Base-by-base conservation (phyloP, 345 rosid genomes). In the Ceriops decandra region DNA sequence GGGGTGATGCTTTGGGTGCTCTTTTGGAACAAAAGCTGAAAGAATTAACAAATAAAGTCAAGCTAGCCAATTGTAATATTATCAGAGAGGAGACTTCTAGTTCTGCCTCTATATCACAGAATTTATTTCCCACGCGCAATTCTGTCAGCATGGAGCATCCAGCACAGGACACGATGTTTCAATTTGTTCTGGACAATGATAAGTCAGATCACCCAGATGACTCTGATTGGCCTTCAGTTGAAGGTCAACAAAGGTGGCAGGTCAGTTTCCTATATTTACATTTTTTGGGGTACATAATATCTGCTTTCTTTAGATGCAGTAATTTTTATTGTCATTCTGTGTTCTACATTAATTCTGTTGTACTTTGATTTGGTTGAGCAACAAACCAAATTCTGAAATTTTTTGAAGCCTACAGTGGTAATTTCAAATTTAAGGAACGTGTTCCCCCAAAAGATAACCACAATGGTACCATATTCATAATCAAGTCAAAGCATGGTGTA, bases 11-110 rank as follows among this genome's bases (percentile, higher is more conserved):
- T 65, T 77, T 85, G 84, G 86, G 85, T 79, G 70, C 52, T 74
- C 80, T 93, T 73, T 71, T 93, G 83, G 97, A 91, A 38, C 78
- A 89, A 72, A 93, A 91, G 80, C 87, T 89, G 68, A 80, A 69
- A 66, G 96, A 91, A 77, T 73, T 89, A 71, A 70, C 92, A 30
- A 74, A 81, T 71, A 85, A 80, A 80, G 72, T 91, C n/a, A 86
- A 90, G 65, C 74, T 85, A 60, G 80, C 90, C 63, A 68, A 76
- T 36, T 80, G 78, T 72, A 77, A 82, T 75, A 72, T 77, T 70
- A 72, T 81, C 77, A 70, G 63, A 70, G 88, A 85, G 61, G 84
- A 74, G 58, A 72, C 66, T 77, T 72, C 62, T 72, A 53, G 72
- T 69, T 69, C 82, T 53, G 62, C 72, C 52, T 82, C 85, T 67